Evolutionary conservation across 23 red algal genomes (phyloP).

Genomic region (Gracilaria gracilis): DNA sequence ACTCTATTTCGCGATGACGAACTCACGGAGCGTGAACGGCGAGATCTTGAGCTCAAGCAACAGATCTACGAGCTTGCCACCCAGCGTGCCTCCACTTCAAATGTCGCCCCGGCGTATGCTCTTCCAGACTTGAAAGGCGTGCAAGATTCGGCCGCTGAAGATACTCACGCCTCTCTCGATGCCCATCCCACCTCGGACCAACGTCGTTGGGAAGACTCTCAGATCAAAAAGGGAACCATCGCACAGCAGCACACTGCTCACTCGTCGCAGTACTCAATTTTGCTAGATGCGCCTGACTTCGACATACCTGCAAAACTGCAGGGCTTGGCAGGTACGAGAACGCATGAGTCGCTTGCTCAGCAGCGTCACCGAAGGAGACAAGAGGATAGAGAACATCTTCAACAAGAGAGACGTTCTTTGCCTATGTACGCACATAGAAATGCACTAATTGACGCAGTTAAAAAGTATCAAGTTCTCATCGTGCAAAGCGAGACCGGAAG

Average conservation of each 20-base stretch:
- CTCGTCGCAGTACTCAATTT: slow-evolving; percentile 1
- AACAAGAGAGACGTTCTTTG: slow-evolving; percentile 54
- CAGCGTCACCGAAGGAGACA: slow-evolving; percentile 7
- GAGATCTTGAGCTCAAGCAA: slow-evolving; percentile 75
- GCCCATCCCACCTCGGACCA: slow-evolving; percentile 52
- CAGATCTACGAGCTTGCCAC: slow-evolving; percentile 73
- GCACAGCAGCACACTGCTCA: neutral
- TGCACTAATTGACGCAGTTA: slow-evolving; percentile 74
- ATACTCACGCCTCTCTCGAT: neutral
- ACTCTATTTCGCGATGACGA: slow-evolving; percentile 72
- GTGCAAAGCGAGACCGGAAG: slow-evolving; percentile 88
- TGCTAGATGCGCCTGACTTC: slow-evolving; percentile 16
- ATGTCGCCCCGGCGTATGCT: slow-evolving; percentile 31
- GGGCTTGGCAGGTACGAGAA: neutral
- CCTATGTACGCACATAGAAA: slow-evolving; percentile 74
- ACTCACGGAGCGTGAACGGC: slow-evolving; percentile 69
- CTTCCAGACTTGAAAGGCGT: slow-evolving; percentile 34
- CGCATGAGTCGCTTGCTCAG: neutral
- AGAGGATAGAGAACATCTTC: slow-evolving; percentile 31
- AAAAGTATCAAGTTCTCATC: slow-evolving; percentile 72
- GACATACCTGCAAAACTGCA: slow-evolving; percentile 7
- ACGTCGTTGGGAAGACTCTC: slow-evolving; percentile 64
- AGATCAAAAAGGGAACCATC: slow-evolving; percentile 53
- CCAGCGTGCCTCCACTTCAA: slow-evolving; percentile 40
- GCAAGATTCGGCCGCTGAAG: slow-evolving; percentile 24